Evolutionary conservation across 1,284 basidiomycete species (phyloP).

Genomic region (Ceratobasidium sp.): DNA sequence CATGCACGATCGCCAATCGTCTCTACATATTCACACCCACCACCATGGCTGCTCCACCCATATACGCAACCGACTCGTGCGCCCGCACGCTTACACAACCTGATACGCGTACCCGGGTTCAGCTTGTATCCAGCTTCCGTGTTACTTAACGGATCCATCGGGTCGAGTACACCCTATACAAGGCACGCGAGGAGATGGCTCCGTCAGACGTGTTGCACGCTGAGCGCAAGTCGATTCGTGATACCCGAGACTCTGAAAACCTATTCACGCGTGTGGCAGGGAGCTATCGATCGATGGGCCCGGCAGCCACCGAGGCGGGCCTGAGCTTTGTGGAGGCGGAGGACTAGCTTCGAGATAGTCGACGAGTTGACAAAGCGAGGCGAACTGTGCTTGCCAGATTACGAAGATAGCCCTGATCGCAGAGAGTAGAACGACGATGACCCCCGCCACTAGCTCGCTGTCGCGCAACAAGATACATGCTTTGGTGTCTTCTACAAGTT

Average conservation of each 20-base stretch:
- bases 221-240: conserved; percentile 73
- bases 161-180: conserved; percentile 79
- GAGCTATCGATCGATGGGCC: conserved; percentile 78
- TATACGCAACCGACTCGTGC: conserved; percentile 85
- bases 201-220: conserved; percentile 84
- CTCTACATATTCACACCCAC: conserved; percentile 80
- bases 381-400: conserved; percentile 87
- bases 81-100: conserved; percentile 78
- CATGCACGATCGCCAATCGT: conserved; percentile 49
- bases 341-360: too few relatives aligned
- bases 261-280: conserved; percentile 69
- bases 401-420: conserved; percentile 84
- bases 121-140: conserved; percentile 61
- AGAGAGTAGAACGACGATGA: conserved; percentile 54
- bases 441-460: conserved; percentile 75
- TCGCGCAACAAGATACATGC: conserved; percentile 75
- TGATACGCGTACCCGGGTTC: conserved; percentile 77
- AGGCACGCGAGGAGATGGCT: conserved; percentile 82
- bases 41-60: conserved; percentile 87
- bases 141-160: conserved; percentile 68
- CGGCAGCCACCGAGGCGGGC: conserved; percentile 76
- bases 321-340: conserved; percentile 74
- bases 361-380: too few relatives aligned
- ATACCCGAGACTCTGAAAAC: conserved; percentile 82
- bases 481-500: conserved; percentile 84